A percentile compares a stretch with the other conserved stretches of the same genome.
Conservation (phyloP, 345 rosid genomes). For the Euphorbia peplus region DNA sequence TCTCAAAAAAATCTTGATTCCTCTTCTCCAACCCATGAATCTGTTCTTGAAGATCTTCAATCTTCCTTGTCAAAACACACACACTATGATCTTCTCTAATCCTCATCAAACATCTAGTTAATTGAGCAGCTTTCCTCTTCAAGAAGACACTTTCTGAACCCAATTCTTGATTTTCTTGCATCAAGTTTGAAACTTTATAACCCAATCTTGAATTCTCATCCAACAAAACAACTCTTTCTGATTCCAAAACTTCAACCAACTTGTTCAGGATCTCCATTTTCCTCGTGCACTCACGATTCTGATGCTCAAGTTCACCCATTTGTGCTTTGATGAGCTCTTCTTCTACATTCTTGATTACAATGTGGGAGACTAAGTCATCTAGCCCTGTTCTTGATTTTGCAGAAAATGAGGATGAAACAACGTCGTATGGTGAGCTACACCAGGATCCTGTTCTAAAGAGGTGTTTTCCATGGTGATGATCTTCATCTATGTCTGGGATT, state of each 20-base stretch:
- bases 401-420: neutral
- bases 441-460: neutral
- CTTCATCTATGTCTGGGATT: neutral
- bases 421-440: neutral
- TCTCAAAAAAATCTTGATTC: conserved; percentile 37
- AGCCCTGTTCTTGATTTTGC: neutral
- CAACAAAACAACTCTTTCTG: conserved; percentile 54
- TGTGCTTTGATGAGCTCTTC: conserved; percentile 42
- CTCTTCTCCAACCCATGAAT: conserved; percentile 50
- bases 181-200: conserved; percentile 35
- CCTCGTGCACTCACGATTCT: conserved; percentile 35
- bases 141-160: conserved; percentile 48
- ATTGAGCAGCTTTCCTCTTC: conserved; percentile 59
- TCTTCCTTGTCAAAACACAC: conserved; percentile 42
- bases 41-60: conserved; percentile 42
- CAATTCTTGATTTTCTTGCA: conserved; percentile 53
- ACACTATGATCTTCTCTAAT: conserved; percentile 68
- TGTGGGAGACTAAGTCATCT: conserved; percentile 42
- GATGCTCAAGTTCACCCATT: conserved; percentile 36
- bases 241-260: conserved; percentile 59
- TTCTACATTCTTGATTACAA: conserved; percentile 54
- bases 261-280: conserved; percentile 59
- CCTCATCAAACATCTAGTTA: conserved; percentile 50
- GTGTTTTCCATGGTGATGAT: neutral
- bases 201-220: conserved; percentile 57